phyloP scores from a whole-genome alignment of 2,329 filamentous ascomycete species.

The Botrytis byssoidea region DNA sequence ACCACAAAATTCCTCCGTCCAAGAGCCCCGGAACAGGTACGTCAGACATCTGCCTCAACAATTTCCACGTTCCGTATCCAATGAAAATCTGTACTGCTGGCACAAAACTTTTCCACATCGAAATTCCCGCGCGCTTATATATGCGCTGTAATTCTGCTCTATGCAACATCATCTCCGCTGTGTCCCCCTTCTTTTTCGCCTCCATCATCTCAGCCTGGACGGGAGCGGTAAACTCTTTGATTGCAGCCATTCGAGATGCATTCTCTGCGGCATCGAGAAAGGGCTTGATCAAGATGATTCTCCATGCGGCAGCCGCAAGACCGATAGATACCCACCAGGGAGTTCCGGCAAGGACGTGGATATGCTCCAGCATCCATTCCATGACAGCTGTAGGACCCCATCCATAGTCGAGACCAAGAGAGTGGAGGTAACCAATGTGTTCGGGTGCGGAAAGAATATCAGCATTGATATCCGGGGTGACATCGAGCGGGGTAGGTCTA shows the following conservation, averaged over 20 bases:
- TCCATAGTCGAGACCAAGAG: slow-evolving; percentile 83
- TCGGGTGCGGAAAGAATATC: slow-evolving; percentile 45
- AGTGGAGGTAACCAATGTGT: slow-evolving; percentile 76
- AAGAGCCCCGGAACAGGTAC: slow-evolving; percentile 81
- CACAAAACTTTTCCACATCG: slow-evolving; percentile 49
- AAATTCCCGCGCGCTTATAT: slow-evolving; percentile 55
- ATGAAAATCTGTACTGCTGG: slow-evolving; percentile 66
- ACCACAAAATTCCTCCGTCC: slow-evolving; percentile 71
- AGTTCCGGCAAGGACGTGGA: slow-evolving; percentile 71
- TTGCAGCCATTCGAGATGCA: slow-evolving; percentile 58
- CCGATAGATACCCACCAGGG: slow-evolving; percentile 83
- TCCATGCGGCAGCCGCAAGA: slow-evolving; percentile 61
- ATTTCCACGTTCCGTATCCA: slow-evolving; percentile 77
- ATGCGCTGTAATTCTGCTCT: slow-evolving; percentile 51
- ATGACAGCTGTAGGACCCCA: slow-evolving; percentile 73
- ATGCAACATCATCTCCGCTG: slow-evolving; percentile 46
- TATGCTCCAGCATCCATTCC: slow-evolving; percentile 75
- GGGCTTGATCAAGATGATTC: slow-evolving; percentile 64
- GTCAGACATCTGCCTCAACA: slow-evolving; percentile 69
- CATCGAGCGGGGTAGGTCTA: slow-evolving; percentile 28
- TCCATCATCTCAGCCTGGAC: slow-evolving; percentile 54
- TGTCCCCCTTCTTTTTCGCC: slow-evolving; percentile 44
- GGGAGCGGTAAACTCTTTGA: slow-evolving; percentile 58
- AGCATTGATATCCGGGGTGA: slow-evolving; percentile 27
- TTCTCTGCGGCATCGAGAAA: slow-evolving; percentile 61